Percentiles rank a stretch among this genome's conserved stretches.
Evolutionary conservation across 2,329 filamentous ascomycete species (phyloP).

Genomic region (Botryotinia narcissicola): DNA sequence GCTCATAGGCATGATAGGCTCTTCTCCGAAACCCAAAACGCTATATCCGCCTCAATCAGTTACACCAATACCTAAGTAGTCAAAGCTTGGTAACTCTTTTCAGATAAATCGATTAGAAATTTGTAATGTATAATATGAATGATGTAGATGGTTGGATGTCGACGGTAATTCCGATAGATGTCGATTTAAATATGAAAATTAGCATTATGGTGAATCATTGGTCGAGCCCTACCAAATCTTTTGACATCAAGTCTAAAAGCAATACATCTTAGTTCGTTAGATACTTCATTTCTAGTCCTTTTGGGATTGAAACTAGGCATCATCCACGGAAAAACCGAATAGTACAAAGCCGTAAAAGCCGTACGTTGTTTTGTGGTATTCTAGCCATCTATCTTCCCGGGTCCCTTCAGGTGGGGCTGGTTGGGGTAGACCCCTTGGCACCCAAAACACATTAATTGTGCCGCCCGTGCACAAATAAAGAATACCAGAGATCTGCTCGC

Average conservation of each 20-base stretch:
- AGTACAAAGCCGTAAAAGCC: background rate
- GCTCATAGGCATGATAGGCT: background rate
- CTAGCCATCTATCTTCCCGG: conserved; percentile 6
- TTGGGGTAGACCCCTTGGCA: conserved; percentile 6
- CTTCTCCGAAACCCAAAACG: conserved; percentile 15
- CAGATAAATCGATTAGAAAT: background rate
- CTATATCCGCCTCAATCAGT: conserved; percentile 5
- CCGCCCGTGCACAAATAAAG: conserved; percentile 8
- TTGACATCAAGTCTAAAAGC: background rate
- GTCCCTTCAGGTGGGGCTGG: conserved; percentile 12
- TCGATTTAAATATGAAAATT: background rate
- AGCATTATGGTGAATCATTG: background rate
- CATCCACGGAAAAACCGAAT: background rate
- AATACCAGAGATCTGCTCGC: background rate
- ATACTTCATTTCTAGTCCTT: background rate
- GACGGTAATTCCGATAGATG: background rate
- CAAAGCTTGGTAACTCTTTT: conserved; percentile 4
- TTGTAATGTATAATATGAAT: background rate
- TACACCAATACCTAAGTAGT: background rate
- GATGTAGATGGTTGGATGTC: background rate
- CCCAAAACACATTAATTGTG: conserved; percentile 7
- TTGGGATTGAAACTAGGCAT: background rate
- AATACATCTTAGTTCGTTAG: background rate
- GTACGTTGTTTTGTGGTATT: background rate
- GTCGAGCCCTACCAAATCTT: background rate